Percentiles rank a stretch among this genome's conserved stretches.
phyloP scores from a whole-genome alignment of 345 rosid genomes.

The Limnanthes douglasii region DNA sequence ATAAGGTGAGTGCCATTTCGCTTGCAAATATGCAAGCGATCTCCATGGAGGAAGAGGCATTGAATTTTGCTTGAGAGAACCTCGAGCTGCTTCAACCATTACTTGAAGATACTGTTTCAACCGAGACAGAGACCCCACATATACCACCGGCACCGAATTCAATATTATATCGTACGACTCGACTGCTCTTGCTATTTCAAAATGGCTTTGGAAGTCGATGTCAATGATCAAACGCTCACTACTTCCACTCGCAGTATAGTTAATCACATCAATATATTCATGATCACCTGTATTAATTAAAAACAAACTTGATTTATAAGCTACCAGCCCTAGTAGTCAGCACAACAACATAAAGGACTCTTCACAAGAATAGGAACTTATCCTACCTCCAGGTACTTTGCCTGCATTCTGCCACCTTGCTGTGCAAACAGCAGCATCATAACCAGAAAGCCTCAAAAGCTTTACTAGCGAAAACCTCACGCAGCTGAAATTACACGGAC shows the following conservation, averaged over 20 bases:
- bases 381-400: conserved; percentile 91
- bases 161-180: conserved; percentile 64
- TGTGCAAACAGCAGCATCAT: conserved; percentile 75
- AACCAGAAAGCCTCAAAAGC: conserved; percentile 58
- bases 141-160: conserved; percentile 63
- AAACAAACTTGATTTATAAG: background rate
- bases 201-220: conserved; percentile 79
- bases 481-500: conserved; percentile 71
- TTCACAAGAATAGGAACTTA: background rate
- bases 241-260: conserved; percentile 20
- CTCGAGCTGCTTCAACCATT: conserved; percentile 79
- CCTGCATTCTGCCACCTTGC: conserved; percentile 71
- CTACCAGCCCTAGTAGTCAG: background rate
- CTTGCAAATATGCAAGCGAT: conserved; percentile 64
- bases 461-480: conserved; percentile 60
- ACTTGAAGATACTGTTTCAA: conserved; percentile 64
- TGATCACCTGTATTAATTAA: conserved; percentile 54
- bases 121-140: conserved; percentile 48
- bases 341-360: background rate
- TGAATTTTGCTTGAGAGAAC: conserved; percentile 77
- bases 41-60: conserved; percentile 99
- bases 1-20: conserved; percentile 70
- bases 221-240: conserved; percentile 72
- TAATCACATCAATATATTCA: conserved; percentile 69
- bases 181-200: conserved; percentile 90